These are phyloP conservation scores for Primulina huaijiensis DNA, from an alignment of 257 asterid species.

Conservation along the genomic window DNA sequence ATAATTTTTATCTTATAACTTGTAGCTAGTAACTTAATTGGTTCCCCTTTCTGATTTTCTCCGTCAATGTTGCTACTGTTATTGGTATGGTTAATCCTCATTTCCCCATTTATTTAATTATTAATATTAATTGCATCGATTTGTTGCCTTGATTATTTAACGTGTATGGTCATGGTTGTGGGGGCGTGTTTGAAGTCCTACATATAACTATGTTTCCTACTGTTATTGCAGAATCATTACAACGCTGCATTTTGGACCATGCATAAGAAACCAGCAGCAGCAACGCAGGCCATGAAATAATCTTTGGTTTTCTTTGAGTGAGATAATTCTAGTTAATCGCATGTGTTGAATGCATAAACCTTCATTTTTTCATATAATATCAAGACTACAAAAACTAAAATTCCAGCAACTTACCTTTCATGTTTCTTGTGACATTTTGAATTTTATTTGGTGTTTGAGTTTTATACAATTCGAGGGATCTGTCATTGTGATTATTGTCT, in stretches of 20 bases:
- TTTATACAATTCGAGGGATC: too few relatives aligned
- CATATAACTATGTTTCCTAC: constrained; percentile 6
- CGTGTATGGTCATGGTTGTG: not conserved
- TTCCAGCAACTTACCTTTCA: too few relatives aligned
- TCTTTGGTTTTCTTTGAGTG: not conserved
- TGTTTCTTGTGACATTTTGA: too few relatives aligned
- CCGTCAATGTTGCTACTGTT: not conserved
- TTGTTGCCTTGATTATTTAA: not conserved
- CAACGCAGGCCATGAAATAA: constrained; percentile 2
- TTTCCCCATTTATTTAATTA: not conserved
- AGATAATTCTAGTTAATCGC: not conserved
- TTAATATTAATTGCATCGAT: not conserved
- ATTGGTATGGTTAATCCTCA: not conserved
- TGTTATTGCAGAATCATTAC: constrained; percentile 61
- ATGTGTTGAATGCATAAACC: too few relatives aligned
- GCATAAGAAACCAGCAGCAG: constrained; percentile 50
- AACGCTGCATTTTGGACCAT: constrained; percentile 87
- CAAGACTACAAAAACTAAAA: too few relatives aligned
- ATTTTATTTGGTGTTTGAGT: too few relatives aligned
- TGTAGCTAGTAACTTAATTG: not conserved
- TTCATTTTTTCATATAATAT: too few relatives aligned
- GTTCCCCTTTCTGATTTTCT: not conserved
- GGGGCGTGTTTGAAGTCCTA: not conserved
- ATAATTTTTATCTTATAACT: not conserved
- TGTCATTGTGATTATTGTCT: too few relatives aligned